Percentiles rank a stretch among this genome's conserved stretches.
Conservation (phyloP, 1,284 basidiomycete species). For the Cryptococcus floricola region DNA sequence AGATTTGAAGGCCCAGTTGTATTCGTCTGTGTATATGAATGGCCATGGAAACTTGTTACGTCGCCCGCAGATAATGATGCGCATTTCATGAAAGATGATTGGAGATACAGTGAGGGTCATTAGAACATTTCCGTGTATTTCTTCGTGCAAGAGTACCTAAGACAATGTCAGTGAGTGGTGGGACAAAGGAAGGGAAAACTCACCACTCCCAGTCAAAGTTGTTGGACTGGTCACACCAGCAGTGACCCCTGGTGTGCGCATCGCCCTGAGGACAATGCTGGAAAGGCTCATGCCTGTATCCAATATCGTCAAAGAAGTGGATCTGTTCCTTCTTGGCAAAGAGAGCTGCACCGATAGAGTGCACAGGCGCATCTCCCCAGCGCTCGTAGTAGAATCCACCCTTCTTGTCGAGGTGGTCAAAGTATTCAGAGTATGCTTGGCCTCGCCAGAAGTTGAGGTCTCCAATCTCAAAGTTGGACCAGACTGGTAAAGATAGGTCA, state of each 20-base stretch:
- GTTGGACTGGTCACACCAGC: constrained; percentile 46
- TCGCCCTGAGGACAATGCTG: constrained; percentile 50
- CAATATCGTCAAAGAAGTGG: constrained; percentile 63
- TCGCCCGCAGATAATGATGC: background rate
- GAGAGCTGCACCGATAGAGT: constrained; percentile 71
- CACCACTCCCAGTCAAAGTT: constrained; percentile 50
- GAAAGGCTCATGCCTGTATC: constrained; percentile 50
- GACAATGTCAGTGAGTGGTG: background rate
- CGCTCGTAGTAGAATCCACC: constrained; percentile 81
- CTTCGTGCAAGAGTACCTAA: constrained; percentile 43
- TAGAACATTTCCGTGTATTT: constrained; percentile 31
- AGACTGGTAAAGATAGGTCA: constrained; percentile 50
- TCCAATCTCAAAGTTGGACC: constrained; percentile 84
- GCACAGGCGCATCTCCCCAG: constrained; percentile 77
- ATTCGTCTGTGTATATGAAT: background rate
- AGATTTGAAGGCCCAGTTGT: no score
- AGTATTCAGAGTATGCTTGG: constrained; percentile 72
- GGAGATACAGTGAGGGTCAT: background rate
- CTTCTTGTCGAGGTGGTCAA: constrained; percentile 67
- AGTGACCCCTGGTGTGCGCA: constrained; percentile 43
- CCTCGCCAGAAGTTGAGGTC: constrained; percentile 69
- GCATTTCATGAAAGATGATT: no score
- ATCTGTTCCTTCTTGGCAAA: constrained; percentile 67
- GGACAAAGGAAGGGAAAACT: constrained; percentile 2
- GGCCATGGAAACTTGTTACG: background rate